phyloP scores from a whole-genome alignment of 306 rosid species.

The Albizia julibrissin region DNA sequence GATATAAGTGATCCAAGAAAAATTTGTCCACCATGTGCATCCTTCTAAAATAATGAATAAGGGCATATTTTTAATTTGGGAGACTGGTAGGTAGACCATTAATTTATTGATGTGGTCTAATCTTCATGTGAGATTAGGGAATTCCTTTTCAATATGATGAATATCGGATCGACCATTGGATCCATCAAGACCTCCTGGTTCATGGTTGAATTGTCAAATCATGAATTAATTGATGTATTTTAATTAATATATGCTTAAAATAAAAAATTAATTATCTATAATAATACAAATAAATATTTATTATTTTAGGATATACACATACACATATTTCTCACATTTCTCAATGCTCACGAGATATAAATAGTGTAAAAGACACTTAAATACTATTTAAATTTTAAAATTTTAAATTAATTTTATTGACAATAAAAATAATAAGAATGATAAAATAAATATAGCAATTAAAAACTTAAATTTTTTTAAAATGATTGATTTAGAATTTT shows the following conservation, averaged over 20 bases:
- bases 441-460: no score
- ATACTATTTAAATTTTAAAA: no score
- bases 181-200: neutral
- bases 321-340: neutral
- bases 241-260: neutral
- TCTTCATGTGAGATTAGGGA: neutral
- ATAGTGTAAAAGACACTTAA: no score
- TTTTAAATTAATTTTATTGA: no score
- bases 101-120: neutral
- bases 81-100: neutral
- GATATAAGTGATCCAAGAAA: neutral
- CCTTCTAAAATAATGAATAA: neutral
- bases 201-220: no score
- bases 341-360: neutral
- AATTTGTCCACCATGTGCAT: neutral
- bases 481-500: no score
- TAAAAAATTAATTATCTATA: neutral
- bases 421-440: no score
- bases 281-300: neutral
- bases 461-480: no score
- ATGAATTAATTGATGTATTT: no score
- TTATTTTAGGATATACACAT: no score
- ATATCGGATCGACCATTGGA: no score
- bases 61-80: neutral
- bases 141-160: neutral